Conservation (phyloP, 257 asterid species). For the Solanum lycopersicoides region DNA sequence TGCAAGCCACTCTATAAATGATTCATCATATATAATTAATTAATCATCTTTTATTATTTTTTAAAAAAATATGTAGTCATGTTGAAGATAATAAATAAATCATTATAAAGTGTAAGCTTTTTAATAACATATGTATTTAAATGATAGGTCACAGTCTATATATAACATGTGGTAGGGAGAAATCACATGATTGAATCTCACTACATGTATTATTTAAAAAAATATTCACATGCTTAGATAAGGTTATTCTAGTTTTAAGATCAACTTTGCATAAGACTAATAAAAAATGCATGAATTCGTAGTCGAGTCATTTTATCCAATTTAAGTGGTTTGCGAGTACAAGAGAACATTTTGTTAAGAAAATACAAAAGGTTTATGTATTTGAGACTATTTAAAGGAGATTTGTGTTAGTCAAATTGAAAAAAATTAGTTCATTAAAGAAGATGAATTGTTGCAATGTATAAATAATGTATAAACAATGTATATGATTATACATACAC, state of each 20-base stretch:
- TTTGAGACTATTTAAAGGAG: not conserved
- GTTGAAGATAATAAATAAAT: not conserved
- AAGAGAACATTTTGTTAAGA: not conserved
- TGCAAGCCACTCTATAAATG: slow-evolving; percentile 21
- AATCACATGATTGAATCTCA: not conserved
- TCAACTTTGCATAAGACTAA: not conserved
- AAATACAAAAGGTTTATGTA: not conserved
- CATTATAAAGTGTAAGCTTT: not conserved
- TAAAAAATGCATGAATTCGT: not conserved
- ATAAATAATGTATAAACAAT: not conserved
- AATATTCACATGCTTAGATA: not conserved
- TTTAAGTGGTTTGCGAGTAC: not conserved
- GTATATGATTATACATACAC: not conserved
- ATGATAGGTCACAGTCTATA: not conserved
- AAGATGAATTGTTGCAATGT: not conserved
- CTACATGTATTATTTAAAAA: not conserved
- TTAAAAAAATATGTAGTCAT: not conserved
- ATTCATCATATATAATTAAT: not conserved
- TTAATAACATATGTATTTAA: not conserved
- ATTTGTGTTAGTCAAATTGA: not conserved
- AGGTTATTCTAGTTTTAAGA: not conserved
- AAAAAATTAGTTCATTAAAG: no score
- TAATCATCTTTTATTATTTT: not conserved
- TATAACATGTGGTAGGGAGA: not conserved
- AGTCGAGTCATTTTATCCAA: not conserved